These are phyloP conservation scores for Citrus hindsii DNA, from an alignment of 345 rosid genomes.

Conservation along the genomic window DNA sequence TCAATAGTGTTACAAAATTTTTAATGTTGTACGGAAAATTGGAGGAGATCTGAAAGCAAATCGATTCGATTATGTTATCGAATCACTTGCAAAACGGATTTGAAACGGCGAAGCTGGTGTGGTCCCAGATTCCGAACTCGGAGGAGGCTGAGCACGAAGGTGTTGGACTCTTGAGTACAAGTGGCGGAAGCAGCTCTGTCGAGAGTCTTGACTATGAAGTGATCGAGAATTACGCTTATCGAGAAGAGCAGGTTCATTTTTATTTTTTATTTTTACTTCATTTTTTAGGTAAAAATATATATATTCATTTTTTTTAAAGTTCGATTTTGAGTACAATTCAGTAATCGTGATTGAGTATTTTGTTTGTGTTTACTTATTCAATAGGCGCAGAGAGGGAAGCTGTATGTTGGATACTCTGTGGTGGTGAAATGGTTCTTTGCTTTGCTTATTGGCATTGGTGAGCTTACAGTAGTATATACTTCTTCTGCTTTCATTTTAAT, in stretches of 20 bases:
- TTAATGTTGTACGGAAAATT: conserved; percentile 10
- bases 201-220: conserved; percentile 97
- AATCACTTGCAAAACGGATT: conserved; percentile 75
- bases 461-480: conserved; percentile 4
- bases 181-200: conserved; percentile 35
- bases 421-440: conserved; percentile 93
- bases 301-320: neutral
- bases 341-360: neutral
- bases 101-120: conserved; percentile 62
- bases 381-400: conserved; percentile 88
- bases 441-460: conserved; percentile 89
- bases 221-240: conserved; percentile 83
- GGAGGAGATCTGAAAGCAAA: conserved; percentile 15
- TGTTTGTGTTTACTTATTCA: neutral
- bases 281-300: neutral
- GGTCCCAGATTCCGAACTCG: conserved; percentile 80
- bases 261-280: neutral
- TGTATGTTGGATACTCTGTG: conserved; percentile 66
- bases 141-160: conserved; percentile 66
- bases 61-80: conserved; percentile 50
- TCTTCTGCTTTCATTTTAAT: neutral
- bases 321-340: neutral
- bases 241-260: conserved; percentile 74
- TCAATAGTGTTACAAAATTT: neutral
- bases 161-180: conserved; percentile 41